Conservation (phyloP, 495 filamentous ascomycete species). For the Entonaema liquescens region DNA sequence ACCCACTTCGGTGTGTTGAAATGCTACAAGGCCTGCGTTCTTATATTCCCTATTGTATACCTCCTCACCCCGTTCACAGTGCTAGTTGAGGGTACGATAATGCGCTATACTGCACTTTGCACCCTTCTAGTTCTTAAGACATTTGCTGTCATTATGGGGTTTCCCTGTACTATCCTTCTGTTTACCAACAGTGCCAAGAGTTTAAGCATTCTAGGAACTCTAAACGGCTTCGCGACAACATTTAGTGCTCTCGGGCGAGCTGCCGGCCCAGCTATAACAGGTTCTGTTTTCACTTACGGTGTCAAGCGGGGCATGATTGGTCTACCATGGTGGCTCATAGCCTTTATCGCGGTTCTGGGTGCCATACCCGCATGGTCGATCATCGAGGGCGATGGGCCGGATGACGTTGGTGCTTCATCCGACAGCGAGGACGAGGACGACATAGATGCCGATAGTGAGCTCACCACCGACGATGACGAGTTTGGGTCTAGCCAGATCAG, state of each 20-base stretch:
- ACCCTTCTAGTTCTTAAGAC: conserved; percentile 73
- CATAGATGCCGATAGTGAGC: conserved; percentile 22
- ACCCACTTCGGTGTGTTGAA: conserved; percentile 73
- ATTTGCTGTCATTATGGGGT: conserved; percentile 77
- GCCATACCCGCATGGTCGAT: conserved; percentile 74
- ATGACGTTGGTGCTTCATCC: conserved; percentile 41
- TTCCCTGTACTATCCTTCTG: conserved; percentile 88
- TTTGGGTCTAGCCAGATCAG: conserved; percentile 2
- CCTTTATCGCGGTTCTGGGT: conserved; percentile 65
- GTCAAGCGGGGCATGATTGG: conserved; percentile 76
- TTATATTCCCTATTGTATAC: conserved; percentile 76
- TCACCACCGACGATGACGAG: conserved; percentile 8
- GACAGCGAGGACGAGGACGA: conserved; percentile 54
- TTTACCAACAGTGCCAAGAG: conserved; percentile 85
- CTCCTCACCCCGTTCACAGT: conserved; percentile 77
- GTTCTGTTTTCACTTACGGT: conserved; percentile 73
- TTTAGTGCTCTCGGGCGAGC: conserved; percentile 81
- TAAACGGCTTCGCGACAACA: conserved; percentile 88
- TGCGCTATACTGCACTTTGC: conserved; percentile 58
- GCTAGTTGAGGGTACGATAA: conserved; percentile 58
- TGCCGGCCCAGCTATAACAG: conserved; percentile 73
- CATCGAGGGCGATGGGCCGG: conserved; percentile 78
- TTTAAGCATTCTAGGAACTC: conserved; percentile 79
- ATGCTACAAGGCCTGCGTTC: conserved; percentile 66
- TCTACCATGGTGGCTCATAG: conserved; percentile 80